phyloP scores from a whole-genome alignment of 176 grass and related monocot species.

The Eleusine indica region DNA sequence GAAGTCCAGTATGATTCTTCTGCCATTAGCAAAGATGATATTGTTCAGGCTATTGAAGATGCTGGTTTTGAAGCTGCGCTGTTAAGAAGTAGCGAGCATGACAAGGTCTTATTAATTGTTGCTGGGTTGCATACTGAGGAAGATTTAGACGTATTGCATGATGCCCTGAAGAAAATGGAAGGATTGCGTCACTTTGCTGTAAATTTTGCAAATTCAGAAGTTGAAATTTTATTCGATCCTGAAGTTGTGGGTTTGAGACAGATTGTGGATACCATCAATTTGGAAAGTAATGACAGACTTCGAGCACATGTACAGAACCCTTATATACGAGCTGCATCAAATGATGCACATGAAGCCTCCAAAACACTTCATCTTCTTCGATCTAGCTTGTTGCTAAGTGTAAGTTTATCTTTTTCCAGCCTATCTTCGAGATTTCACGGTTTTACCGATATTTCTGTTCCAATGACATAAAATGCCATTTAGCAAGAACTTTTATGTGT shows the following conservation, averaged over 20 bases:
- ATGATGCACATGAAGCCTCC: constrained; percentile 71
- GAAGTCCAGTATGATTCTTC: constrained; percentile 77
- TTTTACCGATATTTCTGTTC: neutral
- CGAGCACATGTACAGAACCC: constrained; percentile 68
- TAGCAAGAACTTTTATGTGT: constrained; percentile 33
- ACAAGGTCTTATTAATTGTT: constrained; percentile 70
- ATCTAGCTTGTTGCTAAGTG: constrained; percentile 81
- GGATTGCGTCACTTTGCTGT: constrained; percentile 66
- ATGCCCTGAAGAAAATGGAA: constrained; percentile 59
- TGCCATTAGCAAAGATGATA: constrained; percentile 77
- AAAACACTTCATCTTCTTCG: constrained; percentile 81
- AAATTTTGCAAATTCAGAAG: constrained; percentile 64
- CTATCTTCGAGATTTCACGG: constrained; percentile 33
- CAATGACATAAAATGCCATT: neutral
- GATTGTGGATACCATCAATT: constrained; percentile 74
- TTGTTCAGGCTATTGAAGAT: constrained; percentile 86
- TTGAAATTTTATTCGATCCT: constrained; percentile 81
- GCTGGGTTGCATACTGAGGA: constrained; percentile 49
- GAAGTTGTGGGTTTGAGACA: constrained; percentile 78
- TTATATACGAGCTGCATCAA: constrained; percentile 70
- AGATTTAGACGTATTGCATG: constrained; percentile 64
- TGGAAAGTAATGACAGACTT: constrained; percentile 66
- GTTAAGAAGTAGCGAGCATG: constrained; percentile 79
- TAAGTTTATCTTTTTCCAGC: constrained; percentile 58
- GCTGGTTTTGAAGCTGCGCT: constrained; percentile 87